A percentile compares a stretch with the other conserved stretches of the same genome.
phyloP scores from a whole-genome alignment of 768 basidiomycete genomes.

The Suillus spraguei region DNA sequence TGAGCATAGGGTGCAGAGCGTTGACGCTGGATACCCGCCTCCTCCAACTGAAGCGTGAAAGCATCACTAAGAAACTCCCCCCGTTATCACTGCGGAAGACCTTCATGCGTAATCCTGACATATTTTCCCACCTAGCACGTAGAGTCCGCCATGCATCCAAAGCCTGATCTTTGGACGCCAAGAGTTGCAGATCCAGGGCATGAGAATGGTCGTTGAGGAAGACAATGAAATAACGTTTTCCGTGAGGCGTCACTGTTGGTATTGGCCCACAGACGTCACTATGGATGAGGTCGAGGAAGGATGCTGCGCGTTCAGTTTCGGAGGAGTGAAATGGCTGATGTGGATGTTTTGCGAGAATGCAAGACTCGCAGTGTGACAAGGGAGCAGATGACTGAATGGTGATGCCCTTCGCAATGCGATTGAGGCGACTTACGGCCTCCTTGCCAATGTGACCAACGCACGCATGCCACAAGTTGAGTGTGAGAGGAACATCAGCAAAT shows the following conservation, averaged over 20 bases:
- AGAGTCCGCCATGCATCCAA: not conserved
- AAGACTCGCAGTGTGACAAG: not conserved
- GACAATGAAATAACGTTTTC: constrained; percentile 14
- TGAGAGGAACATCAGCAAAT: not conserved
- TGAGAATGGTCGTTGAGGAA: constrained; percentile 15
- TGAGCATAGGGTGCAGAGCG: not conserved
- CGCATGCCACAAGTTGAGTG: not conserved
- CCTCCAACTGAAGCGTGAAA: accelerated
- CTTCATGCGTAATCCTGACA: not conserved
- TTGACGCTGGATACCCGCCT: not conserved
- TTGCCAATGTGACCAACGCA: not conserved
- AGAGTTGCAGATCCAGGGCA: constrained; percentile 16
- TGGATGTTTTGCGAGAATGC: not conserved
- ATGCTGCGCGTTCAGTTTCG: not conserved
- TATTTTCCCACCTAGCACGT: not conserved
- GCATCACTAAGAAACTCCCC: not conserved
- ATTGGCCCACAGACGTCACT: too few species aligned
- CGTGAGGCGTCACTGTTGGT: constrained; percentile 8
- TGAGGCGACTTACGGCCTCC: not conserved
- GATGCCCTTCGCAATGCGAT: not conserved
- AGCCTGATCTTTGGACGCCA: not conserved
- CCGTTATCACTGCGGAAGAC: too few species aligned
- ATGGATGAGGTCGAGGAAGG: too few species aligned
- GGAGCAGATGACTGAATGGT: accelerated
- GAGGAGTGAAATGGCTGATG: not conserved